These are phyloP conservation scores for Dactylella cylindrospora DNA, from an alignment of 2,329 filamentous ascomycete genomes.

Conservation along the genomic window DNA sequence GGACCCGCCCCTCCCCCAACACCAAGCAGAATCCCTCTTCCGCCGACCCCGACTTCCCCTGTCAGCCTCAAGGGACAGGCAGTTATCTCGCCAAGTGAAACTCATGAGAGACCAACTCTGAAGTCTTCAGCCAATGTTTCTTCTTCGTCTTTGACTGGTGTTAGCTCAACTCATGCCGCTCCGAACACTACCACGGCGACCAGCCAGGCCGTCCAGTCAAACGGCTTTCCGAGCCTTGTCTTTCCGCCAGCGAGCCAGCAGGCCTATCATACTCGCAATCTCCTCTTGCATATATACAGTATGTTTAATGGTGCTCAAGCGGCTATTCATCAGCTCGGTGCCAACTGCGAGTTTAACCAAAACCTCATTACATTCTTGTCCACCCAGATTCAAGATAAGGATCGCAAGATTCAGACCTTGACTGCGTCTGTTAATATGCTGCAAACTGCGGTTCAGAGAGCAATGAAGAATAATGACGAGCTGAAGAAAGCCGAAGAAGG, in stretches of 20 bases:
- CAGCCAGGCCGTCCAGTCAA: conserved; percentile 6
- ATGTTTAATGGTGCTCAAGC: conserved; percentile 42
- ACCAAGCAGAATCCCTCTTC: conserved; percentile 37
- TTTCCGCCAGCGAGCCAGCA: conserved; percentile 39
- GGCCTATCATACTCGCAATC: conserved; percentile 37
- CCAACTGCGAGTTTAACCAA: conserved; percentile 43
- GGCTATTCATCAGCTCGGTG: conserved; percentile 40
- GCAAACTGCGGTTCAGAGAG: conserved; percentile 36
- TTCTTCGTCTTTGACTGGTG: conserved; percentile 18
- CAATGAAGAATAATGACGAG: conserved; percentile 43
- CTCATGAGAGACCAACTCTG: conserved; percentile 13
- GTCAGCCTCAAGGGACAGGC: conserved; percentile 26
- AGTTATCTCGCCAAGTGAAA: conserved; percentile 12
- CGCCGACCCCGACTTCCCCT: conserved; percentile 24
- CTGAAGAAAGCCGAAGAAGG: conserved; percentile 39
- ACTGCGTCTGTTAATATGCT: conserved; percentile 43
- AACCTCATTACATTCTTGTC: conserved; percentile 43
- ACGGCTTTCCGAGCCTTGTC: conserved; percentile 28
- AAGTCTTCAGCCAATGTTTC: conserved; percentile 31
- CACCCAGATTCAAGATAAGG: conserved; percentile 32
- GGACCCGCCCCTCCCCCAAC: conserved; percentile 18
- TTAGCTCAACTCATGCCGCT: conserved; percentile 1
- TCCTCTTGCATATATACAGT: conserved; percentile 41
- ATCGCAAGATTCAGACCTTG: conserved; percentile 41
- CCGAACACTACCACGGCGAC: background rate